Conservation (phyloP, 352 stramenopile genomes). For the Pythium scleroteichum region DNA sequence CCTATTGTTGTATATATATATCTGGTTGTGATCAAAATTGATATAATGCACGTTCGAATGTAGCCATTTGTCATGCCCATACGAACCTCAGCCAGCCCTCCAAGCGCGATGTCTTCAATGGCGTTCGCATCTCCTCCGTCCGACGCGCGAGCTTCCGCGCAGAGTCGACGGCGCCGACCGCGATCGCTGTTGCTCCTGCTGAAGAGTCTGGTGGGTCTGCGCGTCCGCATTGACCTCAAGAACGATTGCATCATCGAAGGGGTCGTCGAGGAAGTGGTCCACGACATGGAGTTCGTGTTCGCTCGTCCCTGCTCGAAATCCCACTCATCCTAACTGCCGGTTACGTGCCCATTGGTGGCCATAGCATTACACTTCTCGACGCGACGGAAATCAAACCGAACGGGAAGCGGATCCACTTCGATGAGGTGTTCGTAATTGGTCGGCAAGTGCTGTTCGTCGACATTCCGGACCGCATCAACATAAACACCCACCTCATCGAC, state of each 20-base stretch:
- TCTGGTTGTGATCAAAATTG: too few relatives aligned
- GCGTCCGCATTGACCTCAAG: conserved; percentile 82
- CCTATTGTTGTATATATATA: background rate
- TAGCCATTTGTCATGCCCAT: conserved; percentile 13
- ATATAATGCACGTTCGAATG: conserved; percentile 19
- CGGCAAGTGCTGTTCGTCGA: conserved; percentile 86
- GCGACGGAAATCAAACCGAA: conserved; percentile 75
- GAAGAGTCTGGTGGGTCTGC: conserved; percentile 82
- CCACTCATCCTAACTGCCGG: background rate
- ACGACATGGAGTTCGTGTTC: conserved; percentile 81
- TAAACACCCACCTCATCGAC: conserved; percentile 75
- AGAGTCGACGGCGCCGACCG: conserved; percentile 29
- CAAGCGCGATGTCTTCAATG: too few relatives aligned
- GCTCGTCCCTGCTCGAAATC: background rate
- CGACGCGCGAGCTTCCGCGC: background rate
- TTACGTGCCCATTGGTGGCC: background rate
- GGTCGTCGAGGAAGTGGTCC: conserved; percentile 78
- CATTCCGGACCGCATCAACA: conserved; percentile 85
- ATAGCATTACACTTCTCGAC: conserved; percentile 74
- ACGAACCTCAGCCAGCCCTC: too few relatives aligned
- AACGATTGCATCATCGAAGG: conserved; percentile 81
- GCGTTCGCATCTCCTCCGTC: background rate
- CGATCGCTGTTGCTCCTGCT: conserved; percentile 76
- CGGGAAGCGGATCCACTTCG: conserved; percentile 54
- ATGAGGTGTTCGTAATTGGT: conserved; percentile 89